Conservation (phyloP, 305 asterid genomes). For the Solanum hybrid region DNA sequence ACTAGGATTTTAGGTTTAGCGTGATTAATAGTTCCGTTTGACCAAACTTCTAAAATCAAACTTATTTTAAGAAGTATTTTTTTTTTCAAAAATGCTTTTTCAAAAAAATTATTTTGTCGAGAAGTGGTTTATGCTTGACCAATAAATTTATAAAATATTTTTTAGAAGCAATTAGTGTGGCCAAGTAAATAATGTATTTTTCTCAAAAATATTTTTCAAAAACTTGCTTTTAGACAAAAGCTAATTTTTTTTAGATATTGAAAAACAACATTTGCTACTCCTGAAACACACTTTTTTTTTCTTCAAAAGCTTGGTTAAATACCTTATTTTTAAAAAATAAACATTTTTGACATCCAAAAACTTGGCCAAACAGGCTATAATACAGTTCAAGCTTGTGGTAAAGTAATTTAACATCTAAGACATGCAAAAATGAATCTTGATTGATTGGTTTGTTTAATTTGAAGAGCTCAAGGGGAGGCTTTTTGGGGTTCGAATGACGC, state of each 20-base stretch:
- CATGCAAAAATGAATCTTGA: not conserved
- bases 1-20: not conserved
- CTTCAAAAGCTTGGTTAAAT: not conserved
- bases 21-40: not conserved
- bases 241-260: not conserved
- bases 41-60: not conserved
- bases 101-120: not conserved
- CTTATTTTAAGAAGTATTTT: not conserved
- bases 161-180: not conserved
- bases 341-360: not conserved
- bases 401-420: not conserved
- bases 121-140: not conserved
- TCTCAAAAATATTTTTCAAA: not conserved
- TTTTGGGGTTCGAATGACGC: not conserved
- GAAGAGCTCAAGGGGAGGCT: not conserved
- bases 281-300: not conserved
- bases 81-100: not conserved
- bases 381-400: not conserved
- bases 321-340: not conserved
- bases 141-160: too few species aligned
- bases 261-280: not conserved
- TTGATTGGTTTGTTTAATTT: not conserved
- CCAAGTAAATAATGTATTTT: not conserved
- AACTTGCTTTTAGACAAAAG: not conserved
- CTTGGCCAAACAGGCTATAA: not conserved